Percentiles rank a stretch among this genome's conserved stretches.
These are phyloP conservation scores for Boletus subparvulus DNA, from an alignment of 768 basidiomycete species.

Conservation along the genomic window DNA sequence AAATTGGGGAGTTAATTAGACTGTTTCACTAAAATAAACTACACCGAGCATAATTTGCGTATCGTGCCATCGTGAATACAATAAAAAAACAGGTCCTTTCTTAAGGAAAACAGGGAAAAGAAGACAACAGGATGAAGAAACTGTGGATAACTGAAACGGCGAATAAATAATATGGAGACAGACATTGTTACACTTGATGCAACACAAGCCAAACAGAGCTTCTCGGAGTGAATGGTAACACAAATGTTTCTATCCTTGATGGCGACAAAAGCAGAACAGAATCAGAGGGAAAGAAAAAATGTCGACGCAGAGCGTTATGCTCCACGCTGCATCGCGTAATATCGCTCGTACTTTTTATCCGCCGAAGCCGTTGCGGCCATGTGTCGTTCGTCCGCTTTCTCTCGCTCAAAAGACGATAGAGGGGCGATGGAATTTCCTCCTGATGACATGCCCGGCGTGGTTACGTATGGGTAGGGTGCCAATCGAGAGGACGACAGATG, in stretches of 20 bases:
- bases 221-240: slow-evolving; percentile 3
- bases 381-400: slow-evolving; percentile 51
- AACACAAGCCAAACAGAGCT: slow-evolving; percentile 5
- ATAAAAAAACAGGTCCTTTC: not conserved
- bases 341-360: slow-evolving; percentile 36
- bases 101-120: not conserved
- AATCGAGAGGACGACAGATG: slow-evolving; percentile 39
- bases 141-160: not conserved
- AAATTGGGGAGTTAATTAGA: slow-evolving; percentile 13
- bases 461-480: slow-evolving; percentile 33
- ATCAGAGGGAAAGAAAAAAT: not conserved
- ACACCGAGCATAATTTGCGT: slow-evolving; percentile 21
- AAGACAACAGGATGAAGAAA: not conserved
- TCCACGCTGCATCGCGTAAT: slow-evolving; percentile 26
- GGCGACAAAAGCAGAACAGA: not conserved
- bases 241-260: slow-evolving; percentile 4
- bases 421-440: slow-evolving; percentile 28
- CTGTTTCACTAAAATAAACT: slow-evolving; percentile 25
- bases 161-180: slow-evolving; percentile 18
- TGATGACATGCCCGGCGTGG: slow-evolving; percentile 40
- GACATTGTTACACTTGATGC: not conserved
- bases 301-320: not conserved
- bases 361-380: slow-evolving; percentile 45
- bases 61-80: slow-evolving; percentile 5
- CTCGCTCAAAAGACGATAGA: slow-evolving; percentile 53